Percentiles rank a stretch among this genome's conserved stretches.
These are phyloP conservation scores for Cercospora canescens DNA, from an alignment of 2,329 filamentous ascomycete genomes.

Conservation along the genomic window DNA sequence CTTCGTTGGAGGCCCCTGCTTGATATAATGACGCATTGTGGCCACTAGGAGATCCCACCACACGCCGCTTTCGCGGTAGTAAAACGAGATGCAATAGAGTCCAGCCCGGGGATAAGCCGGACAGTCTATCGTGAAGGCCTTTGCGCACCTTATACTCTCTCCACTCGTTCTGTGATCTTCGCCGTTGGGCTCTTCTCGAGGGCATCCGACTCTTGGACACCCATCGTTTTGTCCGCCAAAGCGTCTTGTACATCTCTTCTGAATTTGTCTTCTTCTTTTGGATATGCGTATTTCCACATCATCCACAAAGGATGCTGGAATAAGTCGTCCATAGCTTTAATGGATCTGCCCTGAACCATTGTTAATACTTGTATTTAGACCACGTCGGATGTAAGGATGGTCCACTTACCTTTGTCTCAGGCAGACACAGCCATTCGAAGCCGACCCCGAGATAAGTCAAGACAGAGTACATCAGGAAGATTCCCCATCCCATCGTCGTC, in stretches of 20 bases:
- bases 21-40: too few species aligned
- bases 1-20: too few species aligned
- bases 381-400: not conserved
- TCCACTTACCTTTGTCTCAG: constrained; percentile 10
- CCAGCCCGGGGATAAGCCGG: too few species aligned
- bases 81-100: too few species aligned
- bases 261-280: constrained; percentile 25
- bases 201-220: not conserved
- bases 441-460: constrained; percentile 22
- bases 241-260: constrained; percentile 22
- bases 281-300: constrained; percentile 25
- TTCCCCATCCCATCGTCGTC: constrained; percentile 23
- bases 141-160: too few species aligned
- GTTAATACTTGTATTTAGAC: not conserved
- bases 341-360: constrained; percentile 19
- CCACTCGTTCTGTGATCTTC: not conserved
- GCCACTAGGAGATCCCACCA: too few species aligned
- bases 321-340: constrained; percentile 26
- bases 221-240: constrained; percentile 3
- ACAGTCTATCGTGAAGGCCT: too few species aligned
- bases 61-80: too few species aligned
- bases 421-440: constrained; percentile 24
- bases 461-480: constrained; percentile 22
- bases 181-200: not conserved
- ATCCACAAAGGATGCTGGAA: constrained; percentile 24